A percentile compares a stretch with the other conserved stretches of the same genome.
These are phyloP conservation scores for Phalaenopsis aphrodite DNA, from an alignment of 106 monocot genomes.

Conservation along the genomic window DNA sequence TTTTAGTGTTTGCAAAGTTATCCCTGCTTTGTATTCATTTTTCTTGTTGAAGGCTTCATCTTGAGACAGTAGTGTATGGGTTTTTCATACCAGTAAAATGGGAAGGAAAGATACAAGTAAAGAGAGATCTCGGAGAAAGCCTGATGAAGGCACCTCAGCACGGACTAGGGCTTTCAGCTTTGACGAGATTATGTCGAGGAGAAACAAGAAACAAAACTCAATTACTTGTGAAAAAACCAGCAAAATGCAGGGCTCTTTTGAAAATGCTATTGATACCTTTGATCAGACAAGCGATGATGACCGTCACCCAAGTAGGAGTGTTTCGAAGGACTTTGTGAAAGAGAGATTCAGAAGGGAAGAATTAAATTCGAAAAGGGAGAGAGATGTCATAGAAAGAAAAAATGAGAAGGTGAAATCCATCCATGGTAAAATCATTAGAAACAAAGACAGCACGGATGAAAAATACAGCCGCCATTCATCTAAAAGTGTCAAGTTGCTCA, in stretches of 20 bases:
- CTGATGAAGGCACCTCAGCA: slow-evolving; percentile 66
- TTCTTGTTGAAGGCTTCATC: neutral
- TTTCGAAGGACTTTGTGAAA: slow-evolving; percentile 9
- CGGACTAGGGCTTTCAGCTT: slow-evolving; percentile 75
- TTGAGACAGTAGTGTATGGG: slow-evolving; percentile 2
- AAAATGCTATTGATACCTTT: slow-evolving; percentile 12
- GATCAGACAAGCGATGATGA: slow-evolving; percentile 4
- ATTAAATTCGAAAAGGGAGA: slow-evolving; percentile 9
- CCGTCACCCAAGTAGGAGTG: neutral
- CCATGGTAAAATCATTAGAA: slow-evolving; percentile 23
- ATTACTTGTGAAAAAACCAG: slow-evolving; percentile 13
- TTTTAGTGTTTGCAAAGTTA: neutral
- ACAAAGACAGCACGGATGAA: slow-evolving; percentile 31
- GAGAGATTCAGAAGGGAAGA: slow-evolving; percentile 25
- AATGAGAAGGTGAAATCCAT: slow-evolving; percentile 22
- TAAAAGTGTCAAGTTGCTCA: slow-evolving; percentile 16
- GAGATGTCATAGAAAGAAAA: slow-evolving; percentile 12
- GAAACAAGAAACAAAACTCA: slow-evolving; percentile 41
- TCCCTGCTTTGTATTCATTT: neutral
- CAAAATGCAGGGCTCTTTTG: slow-evolving; percentile 9
- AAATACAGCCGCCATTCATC: slow-evolving; percentile 22
- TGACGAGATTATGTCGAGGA: slow-evolving; percentile 68
- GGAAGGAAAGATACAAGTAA: slow-evolving; percentile 24
- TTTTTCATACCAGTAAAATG: slow-evolving; percentile 30
- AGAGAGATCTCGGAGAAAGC: slow-evolving; percentile 18